Conservation (phyloP, 208 protist species). For the Acanthamoeba sp. region DNA sequence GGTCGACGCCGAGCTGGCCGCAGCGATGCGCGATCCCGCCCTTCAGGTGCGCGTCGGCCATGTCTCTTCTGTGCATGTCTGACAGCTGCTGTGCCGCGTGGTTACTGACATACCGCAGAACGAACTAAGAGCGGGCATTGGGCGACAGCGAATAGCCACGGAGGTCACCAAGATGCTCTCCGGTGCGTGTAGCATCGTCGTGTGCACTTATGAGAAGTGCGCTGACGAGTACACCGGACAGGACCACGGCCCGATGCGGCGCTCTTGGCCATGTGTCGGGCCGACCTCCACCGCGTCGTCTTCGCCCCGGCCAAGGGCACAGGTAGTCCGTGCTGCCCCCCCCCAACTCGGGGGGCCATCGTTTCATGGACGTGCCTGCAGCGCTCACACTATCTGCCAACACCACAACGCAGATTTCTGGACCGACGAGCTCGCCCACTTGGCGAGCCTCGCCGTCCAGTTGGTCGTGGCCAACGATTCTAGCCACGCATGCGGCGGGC, state of each 20-base stretch:
- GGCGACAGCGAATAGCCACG: constrained; percentile 73
- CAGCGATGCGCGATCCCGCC: background rate
- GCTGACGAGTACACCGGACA: background rate
- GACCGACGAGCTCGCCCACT: background rate
- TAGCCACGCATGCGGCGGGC: too few relatives aligned
- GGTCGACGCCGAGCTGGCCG: constrained; percentile 85
- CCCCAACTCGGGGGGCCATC: too few relatives aligned
- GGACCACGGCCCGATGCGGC: background rate
- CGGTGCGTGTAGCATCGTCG: background rate
- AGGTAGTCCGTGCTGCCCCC: too few relatives aligned
- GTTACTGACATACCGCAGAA: background rate
- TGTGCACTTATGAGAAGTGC: background rate
- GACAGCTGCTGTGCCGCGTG: too few relatives aligned
- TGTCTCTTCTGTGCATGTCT: background rate
- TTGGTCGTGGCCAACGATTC: background rate
- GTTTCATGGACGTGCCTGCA: too few relatives aligned
- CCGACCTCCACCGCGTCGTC: background rate
- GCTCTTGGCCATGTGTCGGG: background rate
- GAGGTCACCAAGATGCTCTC: constrained; percentile 59
- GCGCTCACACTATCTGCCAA: too few relatives aligned
- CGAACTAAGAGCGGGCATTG: constrained; percentile 72
- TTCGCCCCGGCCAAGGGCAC: background rate
- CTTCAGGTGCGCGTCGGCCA: background rate
- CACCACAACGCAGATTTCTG: background rate
- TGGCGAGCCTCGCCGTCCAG: background rate